Conservation (phyloP, 78 protist species). For the Dictyostelium capitatum region DNA sequence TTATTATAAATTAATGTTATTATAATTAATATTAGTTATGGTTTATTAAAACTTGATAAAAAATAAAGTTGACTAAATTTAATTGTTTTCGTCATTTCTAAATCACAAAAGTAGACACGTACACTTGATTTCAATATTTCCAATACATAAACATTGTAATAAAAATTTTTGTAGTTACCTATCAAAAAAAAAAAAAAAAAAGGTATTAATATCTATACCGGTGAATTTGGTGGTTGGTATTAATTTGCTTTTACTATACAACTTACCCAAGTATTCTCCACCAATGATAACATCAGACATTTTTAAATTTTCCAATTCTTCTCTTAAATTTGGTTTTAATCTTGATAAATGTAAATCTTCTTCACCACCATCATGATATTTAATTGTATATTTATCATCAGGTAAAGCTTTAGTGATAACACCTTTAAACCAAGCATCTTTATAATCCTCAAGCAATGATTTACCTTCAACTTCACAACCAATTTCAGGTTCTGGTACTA, state of each 20-base stretch:
- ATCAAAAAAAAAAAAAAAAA: too few species aligned
- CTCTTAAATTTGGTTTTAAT: background rate
- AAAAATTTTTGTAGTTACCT: background rate
- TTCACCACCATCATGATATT: constrained; percentile 5
- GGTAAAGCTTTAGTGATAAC: background rate
- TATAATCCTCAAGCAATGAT: background rate
- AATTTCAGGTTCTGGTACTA: background rate
- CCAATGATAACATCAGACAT: background rate
- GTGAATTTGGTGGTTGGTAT: too few species aligned
- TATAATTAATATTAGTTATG: background rate
- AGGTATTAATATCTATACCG: too few species aligned
- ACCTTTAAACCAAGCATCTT: constrained; percentile 16
- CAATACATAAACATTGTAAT: background rate
- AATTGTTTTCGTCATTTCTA: background rate
- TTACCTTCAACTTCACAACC: background rate
- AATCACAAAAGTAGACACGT: background rate
- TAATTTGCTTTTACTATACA: too few species aligned
- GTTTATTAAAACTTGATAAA: constrained; percentile 6
- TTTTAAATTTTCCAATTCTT: background rate
- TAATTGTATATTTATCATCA: background rate
- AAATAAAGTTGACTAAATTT: background rate
- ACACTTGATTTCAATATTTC: background rate
- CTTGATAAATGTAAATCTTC: background rate
- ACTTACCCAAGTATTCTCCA: background rate
- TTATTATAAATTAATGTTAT: background rate